Conservation (phyloP, 345 rosid species). For the Mangifera indica region DNA sequence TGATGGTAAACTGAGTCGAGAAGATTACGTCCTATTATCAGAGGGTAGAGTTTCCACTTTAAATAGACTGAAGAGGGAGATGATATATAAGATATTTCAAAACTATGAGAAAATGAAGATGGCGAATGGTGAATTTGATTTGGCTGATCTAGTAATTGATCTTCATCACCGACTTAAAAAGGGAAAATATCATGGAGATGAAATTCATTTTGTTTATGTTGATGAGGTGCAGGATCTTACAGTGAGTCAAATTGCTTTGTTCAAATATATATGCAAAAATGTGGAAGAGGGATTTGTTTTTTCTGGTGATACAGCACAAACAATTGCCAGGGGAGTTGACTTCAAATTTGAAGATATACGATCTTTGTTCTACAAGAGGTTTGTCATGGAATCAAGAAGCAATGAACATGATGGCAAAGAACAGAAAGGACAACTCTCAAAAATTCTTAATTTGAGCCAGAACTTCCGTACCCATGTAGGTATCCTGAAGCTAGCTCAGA, state of each 20-base stretch:
- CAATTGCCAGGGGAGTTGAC: constrained; percentile 46
- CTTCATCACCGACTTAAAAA: constrained; percentile 41
- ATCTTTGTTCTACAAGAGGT: constrained; percentile 43
- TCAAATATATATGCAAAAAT: constrained; percentile 42
- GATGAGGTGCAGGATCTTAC: constrained; percentile 71
- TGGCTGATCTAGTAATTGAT: constrained; percentile 57
- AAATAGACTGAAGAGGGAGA: constrained; percentile 26
- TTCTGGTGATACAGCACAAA: constrained; percentile 34
- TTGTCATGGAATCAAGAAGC: constrained; percentile 23
- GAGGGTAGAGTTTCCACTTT: constrained; percentile 41
- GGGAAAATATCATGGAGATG: constrained; percentile 26
- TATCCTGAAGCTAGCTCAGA: constrained; percentile 51
- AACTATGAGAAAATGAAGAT: constrained; percentile 48
- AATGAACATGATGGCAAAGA: constrained; percentile 6
- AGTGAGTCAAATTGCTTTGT: constrained; percentile 51
- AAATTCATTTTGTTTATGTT: constrained; percentile 51
- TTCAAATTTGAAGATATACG: constrained; percentile 53
- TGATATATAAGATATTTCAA: constrained; percentile 39
- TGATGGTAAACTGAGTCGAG: constrained; percentile 34
- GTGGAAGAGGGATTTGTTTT: constrained; percentile 47
- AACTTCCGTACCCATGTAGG: constrained; percentile 57
- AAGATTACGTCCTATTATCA: constrained; percentile 36
- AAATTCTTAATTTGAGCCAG: constrained; percentile 37
- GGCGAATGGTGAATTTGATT: constrained; percentile 44
- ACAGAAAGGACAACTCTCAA: constrained; percentile 42